Evolutionary conservation across 2,329 filamentous ascomycete genomes (phyloP).

Genomic region (Fusarium napiforme): DNA sequence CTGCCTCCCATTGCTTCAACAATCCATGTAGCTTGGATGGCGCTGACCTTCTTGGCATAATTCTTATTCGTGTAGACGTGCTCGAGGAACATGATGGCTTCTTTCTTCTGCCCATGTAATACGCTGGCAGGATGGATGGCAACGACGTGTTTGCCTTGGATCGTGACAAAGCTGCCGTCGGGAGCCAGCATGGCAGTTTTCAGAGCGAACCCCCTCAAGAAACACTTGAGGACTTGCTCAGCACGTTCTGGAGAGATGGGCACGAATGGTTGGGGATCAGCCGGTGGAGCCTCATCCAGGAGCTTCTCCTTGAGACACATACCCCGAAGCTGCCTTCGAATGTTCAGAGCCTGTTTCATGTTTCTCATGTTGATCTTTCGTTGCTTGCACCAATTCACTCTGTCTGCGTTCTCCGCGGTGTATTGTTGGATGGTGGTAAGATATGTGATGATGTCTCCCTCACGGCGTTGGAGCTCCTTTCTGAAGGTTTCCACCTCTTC

Average conservation of each 20-base stretch:
- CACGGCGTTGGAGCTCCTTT: constrained; percentile 68
- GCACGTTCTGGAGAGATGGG: constrained; percentile 66
- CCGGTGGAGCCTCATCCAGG: constrained; percentile 56
- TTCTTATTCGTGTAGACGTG: constrained; percentile 74
- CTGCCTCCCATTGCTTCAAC: constrained; percentile 57
- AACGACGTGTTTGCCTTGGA: constrained; percentile 69
- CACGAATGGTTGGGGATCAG: constrained; percentile 66
- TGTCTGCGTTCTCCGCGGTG: constrained; percentile 64
- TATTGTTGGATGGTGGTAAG: constrained; percentile 72
- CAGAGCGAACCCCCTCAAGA: constrained; percentile 69
- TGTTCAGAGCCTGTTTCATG: constrained; percentile 71
- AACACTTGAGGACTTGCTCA: constrained; percentile 67
- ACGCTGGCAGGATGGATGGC: constrained; percentile 72
- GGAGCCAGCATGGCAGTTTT: constrained; percentile 70
- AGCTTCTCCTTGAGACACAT: constrained; percentile 66
- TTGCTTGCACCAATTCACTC: constrained; percentile 67
- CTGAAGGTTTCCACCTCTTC: constrained; percentile 65
- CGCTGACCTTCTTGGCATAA: constrained; percentile 74
- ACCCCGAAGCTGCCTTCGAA: constrained; percentile 69
- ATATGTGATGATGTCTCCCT: constrained; percentile 73
- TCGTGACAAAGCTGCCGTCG: constrained; percentile 70
- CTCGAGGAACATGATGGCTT: constrained; percentile 76
- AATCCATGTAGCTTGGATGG: constrained; percentile 70
- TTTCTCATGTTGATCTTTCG: constrained; percentile 68
- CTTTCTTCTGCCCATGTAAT: constrained; percentile 69